phyloP scores from a whole-genome alignment of 2,329 filamentous ascomycete genomes.

The Tolypocladium ovalisporum region DNA sequence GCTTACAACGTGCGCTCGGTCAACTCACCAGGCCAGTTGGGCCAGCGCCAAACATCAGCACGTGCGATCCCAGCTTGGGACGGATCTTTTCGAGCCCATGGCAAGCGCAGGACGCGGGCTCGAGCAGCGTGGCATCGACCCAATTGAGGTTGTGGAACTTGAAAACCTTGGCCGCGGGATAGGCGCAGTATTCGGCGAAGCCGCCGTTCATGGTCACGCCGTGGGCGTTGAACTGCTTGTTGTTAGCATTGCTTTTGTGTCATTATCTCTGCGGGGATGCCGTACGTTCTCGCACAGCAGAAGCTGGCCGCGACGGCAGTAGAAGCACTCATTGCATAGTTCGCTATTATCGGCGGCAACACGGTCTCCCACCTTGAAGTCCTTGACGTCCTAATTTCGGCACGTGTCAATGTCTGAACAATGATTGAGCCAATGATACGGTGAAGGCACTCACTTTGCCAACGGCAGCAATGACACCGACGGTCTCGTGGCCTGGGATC shows the following conservation, averaged over 20 bases:
- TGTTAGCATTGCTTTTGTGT: background rate
- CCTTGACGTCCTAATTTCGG: conserved; percentile 37
- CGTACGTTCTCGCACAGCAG: conserved; percentile 53
- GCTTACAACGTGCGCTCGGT: background rate
- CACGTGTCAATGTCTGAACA: background rate
- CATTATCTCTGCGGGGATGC: background rate
- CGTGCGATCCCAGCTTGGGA: conserved; percentile 52
- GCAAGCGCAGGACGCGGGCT: conserved; percentile 61
- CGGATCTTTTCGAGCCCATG: conserved; percentile 60
- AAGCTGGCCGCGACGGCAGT: conserved; percentile 57
- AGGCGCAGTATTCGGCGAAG: conserved; percentile 58
- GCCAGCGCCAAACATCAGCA: conserved; percentile 56
- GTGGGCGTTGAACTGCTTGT: conserved; percentile 46
- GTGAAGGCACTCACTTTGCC: conserved; percentile 23
- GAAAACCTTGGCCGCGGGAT: conserved; percentile 46
- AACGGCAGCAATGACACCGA: conserved; percentile 50
- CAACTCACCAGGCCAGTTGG: conserved; percentile 49
- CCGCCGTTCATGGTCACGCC: conserved; percentile 59
- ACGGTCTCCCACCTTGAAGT: conserved; percentile 50
- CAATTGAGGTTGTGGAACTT: conserved; percentile 54
- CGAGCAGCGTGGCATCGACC: conserved; percentile 59
- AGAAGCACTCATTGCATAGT: conserved; percentile 62
- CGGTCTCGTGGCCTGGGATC: conserved; percentile 58
- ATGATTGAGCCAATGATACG: background rate
- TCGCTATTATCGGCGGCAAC: conserved; percentile 56